A percentile compares a stretch with the other conserved stretches of the same genome.
Conservation (phyloP, 305 asterid genomes). For the Fraxinus angustifolia region DNA sequence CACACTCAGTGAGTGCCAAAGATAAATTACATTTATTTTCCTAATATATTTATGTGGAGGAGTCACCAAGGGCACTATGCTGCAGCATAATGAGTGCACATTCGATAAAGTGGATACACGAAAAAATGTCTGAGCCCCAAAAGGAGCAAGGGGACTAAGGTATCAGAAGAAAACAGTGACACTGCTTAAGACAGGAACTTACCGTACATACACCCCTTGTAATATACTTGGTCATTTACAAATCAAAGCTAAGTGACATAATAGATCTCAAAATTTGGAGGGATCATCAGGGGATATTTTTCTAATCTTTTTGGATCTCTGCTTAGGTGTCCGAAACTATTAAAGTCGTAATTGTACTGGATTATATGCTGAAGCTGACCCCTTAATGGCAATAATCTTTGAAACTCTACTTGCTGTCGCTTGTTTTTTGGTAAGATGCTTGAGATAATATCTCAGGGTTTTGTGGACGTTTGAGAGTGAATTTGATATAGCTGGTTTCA, state of each 20-base stretch:
- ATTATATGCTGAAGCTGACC: background rate
- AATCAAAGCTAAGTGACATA: background rate
- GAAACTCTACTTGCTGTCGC: background rate
- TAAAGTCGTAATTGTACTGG: background rate
- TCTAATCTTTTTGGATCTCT: background rate
- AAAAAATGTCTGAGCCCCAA: background rate
- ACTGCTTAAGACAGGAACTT: slow-evolving; percentile 16
- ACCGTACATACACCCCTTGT: background rate
- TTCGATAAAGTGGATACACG: background rate
- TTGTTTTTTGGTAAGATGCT: background rate
- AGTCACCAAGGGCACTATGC: background rate
- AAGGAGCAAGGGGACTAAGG: background rate
- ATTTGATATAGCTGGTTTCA: background rate
- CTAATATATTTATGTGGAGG: slow-evolving; percentile 16
- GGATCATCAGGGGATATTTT: background rate
- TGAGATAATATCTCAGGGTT: background rate
- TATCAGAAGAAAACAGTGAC: background rate
- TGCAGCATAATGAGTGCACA: slow-evolving; percentile 13
- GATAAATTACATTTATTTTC: slow-evolving; percentile 2
- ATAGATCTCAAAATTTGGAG: background rate
- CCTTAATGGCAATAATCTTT: background rate
- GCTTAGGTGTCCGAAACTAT: background rate
- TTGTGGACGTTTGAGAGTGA: background rate
- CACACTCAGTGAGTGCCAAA: slow-evolving; percentile 11
- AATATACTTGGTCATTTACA: background rate